Base-by-base conservation (phyloP, 2,329 filamentous ascomycete genomes). In the Arthrobotrys conoides region DNA sequence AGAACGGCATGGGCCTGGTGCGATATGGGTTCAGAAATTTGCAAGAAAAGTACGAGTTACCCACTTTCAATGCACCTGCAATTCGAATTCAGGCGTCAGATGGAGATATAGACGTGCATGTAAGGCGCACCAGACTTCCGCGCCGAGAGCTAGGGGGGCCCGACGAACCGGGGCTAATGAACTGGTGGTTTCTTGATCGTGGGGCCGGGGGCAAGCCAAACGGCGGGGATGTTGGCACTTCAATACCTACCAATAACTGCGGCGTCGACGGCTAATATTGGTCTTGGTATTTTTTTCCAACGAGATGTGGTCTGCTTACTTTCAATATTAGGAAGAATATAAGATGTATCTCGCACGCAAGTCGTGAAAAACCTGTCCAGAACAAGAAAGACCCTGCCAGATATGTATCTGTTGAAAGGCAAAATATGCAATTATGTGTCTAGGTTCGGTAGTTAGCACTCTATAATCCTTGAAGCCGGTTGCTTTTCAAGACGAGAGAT, bases 191-290 rank as follows among this genome's bases (percentile, higher is more conserved):
- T 65, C 61, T 51, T 51, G 16, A 65, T 33, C 41, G 61, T 46
- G 38, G 14, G 61, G 36, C 55, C 53, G 53, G 53, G 33, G 30
- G 33, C 2, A 48, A 48, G 51, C 16, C 27, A 53, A 30, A 8
- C n/a, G 36, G 44, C 57, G 53, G 53, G 30, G 30, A 20, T 59
- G n/a, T 59, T 59, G n/a, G 38, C 10, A 16, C n/a, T 22, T 22
- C 30, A 9, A 33, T 10, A 55, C 51, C 18, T 46, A 18, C n/a
- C 44, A 46, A 46, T n/a, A 18, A 5, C 22, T 46, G 63, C 63
- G 71, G 53, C 53, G 64, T 69, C 53, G 63, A 75, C 71, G 71
- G 71, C 63, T 75, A 75, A 75, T 68, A 53, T 68, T 63, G 55
- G 71, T 59, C 71, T 75, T 75, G 71, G 71, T 75, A 68, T 27